Evolutionary conservation across 805 yeast species (phyloP), one percentile per base, ranked within the genome.

Genomic region (Teunomyces aglyptinius): DNA sequence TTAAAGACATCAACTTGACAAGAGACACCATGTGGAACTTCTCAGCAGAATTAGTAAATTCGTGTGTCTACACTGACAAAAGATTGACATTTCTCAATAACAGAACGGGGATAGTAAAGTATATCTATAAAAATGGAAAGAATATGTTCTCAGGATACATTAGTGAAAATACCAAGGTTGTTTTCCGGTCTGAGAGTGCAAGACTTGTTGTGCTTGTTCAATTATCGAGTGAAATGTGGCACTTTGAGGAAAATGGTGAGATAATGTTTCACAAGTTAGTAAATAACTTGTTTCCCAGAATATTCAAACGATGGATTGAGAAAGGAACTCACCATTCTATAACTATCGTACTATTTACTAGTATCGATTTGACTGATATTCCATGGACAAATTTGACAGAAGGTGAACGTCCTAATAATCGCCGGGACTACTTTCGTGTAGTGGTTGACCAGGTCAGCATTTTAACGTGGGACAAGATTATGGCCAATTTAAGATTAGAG

Each of bases 171-270:
- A 91, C 99, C 3, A 85, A 84, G 53, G 69, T 94, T 24, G 88
- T 90, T 0, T 92, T 87, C 62, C 76, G 99, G 40, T 89, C 97
- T 1, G 97, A 92, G 57, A 85, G 96, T 34, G 95, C 97, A 1
- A 80, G 86, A 47, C 70, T 92, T 47, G 79, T 89, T 12, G 86
- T 91, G 42, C 73, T 94, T 51, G 82, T 94, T 43, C 99, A 94
- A 61, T 81, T 91, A 50, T 87, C 97, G 1, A 78, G 86, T 33
- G 99, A 94, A 59, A 94, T 94, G 97, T 94, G 97, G 95, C 89
- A 90, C 63, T 94, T 94, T 64, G 98, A 94, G 65, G 97, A 91
- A 59, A 86, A 86, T 53, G 99, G 99, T 1, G 97, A 92, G 59
- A 86, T 91, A 45, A 80, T 89, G 80, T 92, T 92, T 63, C 92